phyloP scores from a whole-genome alignment of 2,329 filamentous ascomycete genomes.

The Claviceps purpurea region DNA sequence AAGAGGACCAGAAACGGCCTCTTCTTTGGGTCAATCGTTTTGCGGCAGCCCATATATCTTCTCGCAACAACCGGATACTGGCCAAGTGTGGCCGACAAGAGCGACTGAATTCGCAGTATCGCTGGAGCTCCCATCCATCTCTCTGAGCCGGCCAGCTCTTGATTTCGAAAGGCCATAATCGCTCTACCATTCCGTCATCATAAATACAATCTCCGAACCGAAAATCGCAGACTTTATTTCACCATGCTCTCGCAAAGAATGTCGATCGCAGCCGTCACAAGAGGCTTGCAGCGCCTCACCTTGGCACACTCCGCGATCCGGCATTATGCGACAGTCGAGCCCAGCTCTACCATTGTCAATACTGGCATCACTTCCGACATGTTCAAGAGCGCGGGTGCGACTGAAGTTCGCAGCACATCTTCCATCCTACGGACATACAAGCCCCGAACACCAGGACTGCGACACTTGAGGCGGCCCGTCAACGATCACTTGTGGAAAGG shows the following conservation, averaged over 20 bases:
- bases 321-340: constrained; percentile 18
- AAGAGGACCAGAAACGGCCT: neutral
- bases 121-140: neutral
- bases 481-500: constrained; percentile 98
- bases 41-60: neutral
- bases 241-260: constrained; percentile 20
- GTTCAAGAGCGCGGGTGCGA: constrained; percentile 3
- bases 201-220: too few species aligned
- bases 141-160: neutral
- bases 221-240: too few species aligned
- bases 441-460: constrained; percentile 80
- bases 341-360: constrained; percentile 9
- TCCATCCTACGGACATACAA: constrained; percentile 70
- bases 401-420: constrained; percentile 16
- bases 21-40: neutral
- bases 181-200: neutral
- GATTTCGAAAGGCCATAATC: neutral
- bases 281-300: constrained; percentile 16
- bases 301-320: constrained; percentile 15
- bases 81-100: too few species aligned
- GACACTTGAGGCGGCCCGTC: constrained; percentile 81
- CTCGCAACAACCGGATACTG: neutral
- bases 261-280: constrained; percentile 16
- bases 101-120: too few species aligned
- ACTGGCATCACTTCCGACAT: constrained; percentile 10